Conservation (phyloP, 192 early-diverging fungal species). For the Coemansia sp. region DNA sequence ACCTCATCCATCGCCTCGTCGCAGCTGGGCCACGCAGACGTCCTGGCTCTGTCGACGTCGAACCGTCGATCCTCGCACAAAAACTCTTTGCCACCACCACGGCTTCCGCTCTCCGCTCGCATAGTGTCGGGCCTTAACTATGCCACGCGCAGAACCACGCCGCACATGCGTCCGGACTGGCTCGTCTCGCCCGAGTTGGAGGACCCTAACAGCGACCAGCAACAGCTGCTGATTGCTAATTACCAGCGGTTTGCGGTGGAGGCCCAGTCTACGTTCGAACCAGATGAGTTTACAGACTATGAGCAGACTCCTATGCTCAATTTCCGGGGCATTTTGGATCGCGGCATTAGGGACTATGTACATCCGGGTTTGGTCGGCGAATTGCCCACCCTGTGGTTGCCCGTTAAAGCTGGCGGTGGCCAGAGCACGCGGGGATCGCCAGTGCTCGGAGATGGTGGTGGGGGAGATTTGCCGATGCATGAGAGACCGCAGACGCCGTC, state of each 20-base stretch:
- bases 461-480: neutral
- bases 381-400: constrained; percentile 74
- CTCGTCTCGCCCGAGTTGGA: neutral
- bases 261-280: constrained; percentile 43
- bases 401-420: constrained; percentile 27
- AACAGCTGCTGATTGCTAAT: constrained; percentile 34
- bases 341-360: constrained; percentile 66
- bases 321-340: constrained; percentile 70
- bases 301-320: constrained; percentile 76
- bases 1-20: neutral
- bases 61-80: constrained; percentile 16
- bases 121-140: constrained; percentile 49
- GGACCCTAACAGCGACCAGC: constrained; percentile 6
- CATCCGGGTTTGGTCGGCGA: constrained; percentile 68
- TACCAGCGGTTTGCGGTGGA: constrained; percentile 50
- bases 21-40: neutral
- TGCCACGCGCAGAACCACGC: constrained; percentile 12
- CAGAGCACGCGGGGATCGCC: neutral
- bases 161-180: constrained; percentile 2
- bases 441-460: neutral
- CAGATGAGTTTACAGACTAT: constrained; percentile 63
- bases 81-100: constrained; percentile 31
- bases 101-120: constrained; percentile 19
- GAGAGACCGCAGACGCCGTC: neutral
- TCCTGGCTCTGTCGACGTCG: neutral